A percentile compares a stretch with the other conserved stretches of the same genome.
phyloP scores from a whole-genome alignment of 2,329 filamentous ascomycete genomes.

The Fusarium sp. region DNA sequence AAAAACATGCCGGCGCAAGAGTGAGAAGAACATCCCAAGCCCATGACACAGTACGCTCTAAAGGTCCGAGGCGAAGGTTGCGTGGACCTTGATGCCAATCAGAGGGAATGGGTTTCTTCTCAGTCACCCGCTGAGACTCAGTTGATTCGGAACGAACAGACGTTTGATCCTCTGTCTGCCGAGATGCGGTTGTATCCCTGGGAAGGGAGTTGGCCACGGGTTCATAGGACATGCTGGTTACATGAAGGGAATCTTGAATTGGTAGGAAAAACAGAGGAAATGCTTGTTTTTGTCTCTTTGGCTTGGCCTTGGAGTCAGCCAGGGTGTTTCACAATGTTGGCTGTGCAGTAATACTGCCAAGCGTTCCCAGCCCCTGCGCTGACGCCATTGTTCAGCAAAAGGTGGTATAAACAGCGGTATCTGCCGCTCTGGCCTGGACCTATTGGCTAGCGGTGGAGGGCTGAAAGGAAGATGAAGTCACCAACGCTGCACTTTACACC shows the following conservation, averaged over 20 bases:
- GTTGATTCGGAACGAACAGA: background rate
- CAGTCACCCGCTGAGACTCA: no score
- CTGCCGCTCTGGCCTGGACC: no score
- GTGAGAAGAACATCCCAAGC: constrained; percentile 2
- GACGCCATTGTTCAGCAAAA: background rate
- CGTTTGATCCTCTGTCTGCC: background rate
- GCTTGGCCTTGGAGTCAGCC: background rate
- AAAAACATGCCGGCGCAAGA: background rate
- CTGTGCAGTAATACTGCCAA: background rate
- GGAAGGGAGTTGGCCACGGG: background rate
- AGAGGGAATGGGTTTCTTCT: background rate
- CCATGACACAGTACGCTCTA: background rate
- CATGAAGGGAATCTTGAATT: no score
- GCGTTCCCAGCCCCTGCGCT: background rate
- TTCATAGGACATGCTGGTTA: background rate
- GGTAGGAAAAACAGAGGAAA: background rate
- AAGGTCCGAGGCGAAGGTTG: background rate
- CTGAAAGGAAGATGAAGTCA: no score
- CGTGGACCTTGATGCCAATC: background rate
- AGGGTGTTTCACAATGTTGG: background rate
- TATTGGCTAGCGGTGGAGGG: no score
- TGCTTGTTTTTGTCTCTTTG: background rate
- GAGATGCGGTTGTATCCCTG: background rate
- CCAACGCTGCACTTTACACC: no score
- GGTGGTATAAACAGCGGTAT: no score